Evolutionary conservation across 352 stramenopile species (phyloP), one percentile per base, ranked within the genome.

Genomic region (Phytopythium oedochilum): DNA sequence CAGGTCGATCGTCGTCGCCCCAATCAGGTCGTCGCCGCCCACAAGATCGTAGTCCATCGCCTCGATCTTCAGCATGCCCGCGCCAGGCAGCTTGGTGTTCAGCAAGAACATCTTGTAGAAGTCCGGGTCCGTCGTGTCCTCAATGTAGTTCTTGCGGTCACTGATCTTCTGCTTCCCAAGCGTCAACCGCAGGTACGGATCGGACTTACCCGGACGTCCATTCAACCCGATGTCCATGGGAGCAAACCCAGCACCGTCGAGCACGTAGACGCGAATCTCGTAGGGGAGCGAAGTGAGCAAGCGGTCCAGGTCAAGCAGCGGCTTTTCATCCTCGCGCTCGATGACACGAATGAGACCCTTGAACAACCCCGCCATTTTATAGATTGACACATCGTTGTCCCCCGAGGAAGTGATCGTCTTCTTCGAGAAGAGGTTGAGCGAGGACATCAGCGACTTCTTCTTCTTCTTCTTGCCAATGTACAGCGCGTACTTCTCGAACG

Each of bases 51-150:
- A 86, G 63, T 98, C 93, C 75, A 95, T 94, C 0, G 90, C 80
- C 40, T 94, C 72, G 40, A 97, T 96, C 42, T 85, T 83, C 43
- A 98, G 59, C 42, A 90, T 80, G 12, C 83, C 87, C 2, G 88
- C 79, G 39, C 92, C 92, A 2, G 92, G 92, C 1, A 98, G 77
- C 40, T 80, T 83, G 3, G 84, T 79, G 52, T 84, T 91, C 40
- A 98, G 65, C 68, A 84, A 60, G 51, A 86, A 91, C 70, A 89
- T 83, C 66, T 96, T 96, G 83, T 97, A 98, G 36, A 98, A 96
- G 59, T 97, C 81, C 1, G 86, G 85, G 34, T 96, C 79, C 2
- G 77, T 89, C 7, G 85, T 83, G 52, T 97, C 85, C 29, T 95
- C 66, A 29, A 96, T 83, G 59, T 87, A 96, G 65, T 97, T 97